Percentiles rank a stretch among this genome's conserved stretches.
Conservation (phyloP, 2,329 filamentous ascomycete genomes). For the Sarocladium kiliense region DNA sequence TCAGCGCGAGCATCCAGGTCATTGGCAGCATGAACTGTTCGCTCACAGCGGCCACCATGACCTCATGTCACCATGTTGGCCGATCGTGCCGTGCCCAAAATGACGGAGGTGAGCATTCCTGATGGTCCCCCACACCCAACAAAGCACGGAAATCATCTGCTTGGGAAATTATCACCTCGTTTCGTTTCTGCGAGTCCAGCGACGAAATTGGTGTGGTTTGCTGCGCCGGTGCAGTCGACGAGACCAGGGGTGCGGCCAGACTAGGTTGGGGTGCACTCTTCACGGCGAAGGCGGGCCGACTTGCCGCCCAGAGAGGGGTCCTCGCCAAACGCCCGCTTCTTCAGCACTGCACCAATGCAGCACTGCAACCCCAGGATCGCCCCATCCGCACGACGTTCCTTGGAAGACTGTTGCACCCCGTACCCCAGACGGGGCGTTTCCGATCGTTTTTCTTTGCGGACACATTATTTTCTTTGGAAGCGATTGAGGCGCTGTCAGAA, state of each 20-base stretch:
- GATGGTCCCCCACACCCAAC: neutral
- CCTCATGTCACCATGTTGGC: neutral
- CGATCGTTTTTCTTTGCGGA: neutral
- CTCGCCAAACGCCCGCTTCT: neutral
- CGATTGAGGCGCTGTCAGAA: neutral
- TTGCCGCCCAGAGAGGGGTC: neutral
- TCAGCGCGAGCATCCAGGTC: neutral
- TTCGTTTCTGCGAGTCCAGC: neutral
- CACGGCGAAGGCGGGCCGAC: neutral
- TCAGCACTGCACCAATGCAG: neutral
- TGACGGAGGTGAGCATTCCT: neutral
- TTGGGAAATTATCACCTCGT: slow-evolving; percentile 5
- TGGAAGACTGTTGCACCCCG: neutral
- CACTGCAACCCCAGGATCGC: slow-evolving; percentile 7
- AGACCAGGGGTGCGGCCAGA: neutral
- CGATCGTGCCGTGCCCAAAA: neutral
- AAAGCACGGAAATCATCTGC: neutral
- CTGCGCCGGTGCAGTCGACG: neutral
- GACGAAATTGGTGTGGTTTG: neutral
- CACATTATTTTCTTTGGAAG: neutral
- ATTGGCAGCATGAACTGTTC: neutral
- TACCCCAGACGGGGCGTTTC: slow-evolving; percentile 1
- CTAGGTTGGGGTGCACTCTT: slow-evolving; percentile 1
- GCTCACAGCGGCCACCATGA: neutral
- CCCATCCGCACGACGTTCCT: neutral